Conservation (phyloP, 176 grass and related monocot species). For the Lolium perenne region DNA sequence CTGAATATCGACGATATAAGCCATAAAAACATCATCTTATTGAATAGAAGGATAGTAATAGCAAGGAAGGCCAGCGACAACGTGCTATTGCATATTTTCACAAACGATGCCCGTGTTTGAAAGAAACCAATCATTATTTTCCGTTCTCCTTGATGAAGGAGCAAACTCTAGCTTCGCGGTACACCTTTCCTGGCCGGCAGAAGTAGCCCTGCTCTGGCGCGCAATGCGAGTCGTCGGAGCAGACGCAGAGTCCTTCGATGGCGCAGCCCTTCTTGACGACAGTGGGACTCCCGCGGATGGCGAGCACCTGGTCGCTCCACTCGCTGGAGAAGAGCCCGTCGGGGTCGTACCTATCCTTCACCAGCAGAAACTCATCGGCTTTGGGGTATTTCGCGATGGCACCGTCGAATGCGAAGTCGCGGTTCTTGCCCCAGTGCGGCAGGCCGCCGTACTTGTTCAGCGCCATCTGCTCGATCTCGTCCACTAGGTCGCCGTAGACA, state of each 20-base stretch:
- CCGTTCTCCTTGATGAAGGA: too few relatives aligned
- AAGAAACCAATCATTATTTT: too few relatives aligned
- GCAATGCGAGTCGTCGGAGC: background rate
- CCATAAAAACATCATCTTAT: too few relatives aligned
- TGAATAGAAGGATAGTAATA: too few relatives aligned
- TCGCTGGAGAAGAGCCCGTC: constrained; percentile 76
- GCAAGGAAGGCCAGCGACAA: too few relatives aligned
- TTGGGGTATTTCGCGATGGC: constrained; percentile 37
- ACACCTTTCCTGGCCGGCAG: too few relatives aligned
- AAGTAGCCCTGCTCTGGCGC: background rate
- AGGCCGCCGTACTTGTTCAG: background rate
- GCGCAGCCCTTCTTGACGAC: constrained; percentile 33
- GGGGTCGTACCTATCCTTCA: constrained; percentile 47
- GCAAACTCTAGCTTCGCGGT: too few relatives aligned
- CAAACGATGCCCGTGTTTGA: too few relatives aligned
- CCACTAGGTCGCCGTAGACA: too few relatives aligned
- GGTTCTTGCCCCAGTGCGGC: constrained; percentile 79
- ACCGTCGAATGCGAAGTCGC: constrained; percentile 59
- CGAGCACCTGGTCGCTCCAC: constrained; percentile 76
- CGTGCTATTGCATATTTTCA: too few relatives aligned
- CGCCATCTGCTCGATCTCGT: too few relatives aligned
- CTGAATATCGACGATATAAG: too few relatives aligned
- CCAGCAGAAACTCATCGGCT: constrained; percentile 33
- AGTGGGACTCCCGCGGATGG: constrained; percentile 37
- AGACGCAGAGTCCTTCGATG: background rate